Percentiles rank a stretch among this genome's conserved stretches.
Conservation (phyloP, 129 eudicot genomes). For the Erigeron canadensis region DNA sequence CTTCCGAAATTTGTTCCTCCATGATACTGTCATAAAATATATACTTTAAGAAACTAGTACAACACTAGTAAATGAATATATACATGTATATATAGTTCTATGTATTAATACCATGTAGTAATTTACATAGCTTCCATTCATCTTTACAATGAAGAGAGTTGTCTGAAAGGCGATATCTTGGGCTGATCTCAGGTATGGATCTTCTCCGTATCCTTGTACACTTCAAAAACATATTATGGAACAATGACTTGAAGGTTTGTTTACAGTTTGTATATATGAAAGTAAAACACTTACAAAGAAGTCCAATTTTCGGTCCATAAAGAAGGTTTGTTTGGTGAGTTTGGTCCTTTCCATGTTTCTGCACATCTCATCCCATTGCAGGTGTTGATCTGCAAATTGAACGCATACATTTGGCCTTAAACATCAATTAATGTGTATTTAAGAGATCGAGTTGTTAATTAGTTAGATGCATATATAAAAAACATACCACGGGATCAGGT, state of each 20-base stretch:
- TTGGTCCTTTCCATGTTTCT: slow-evolving; percentile 83
- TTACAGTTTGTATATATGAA: not conserved
- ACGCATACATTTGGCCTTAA: slow-evolving; percentile 8
- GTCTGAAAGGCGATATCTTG: slow-evolving; percentile 75
- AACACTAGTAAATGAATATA: not conserved
- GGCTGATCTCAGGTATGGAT: slow-evolving; percentile 51
- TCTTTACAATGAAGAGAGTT: slow-evolving; percentile 62
- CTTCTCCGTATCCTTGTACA: slow-evolving; percentile 61
- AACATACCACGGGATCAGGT: slow-evolving; percentile 85
- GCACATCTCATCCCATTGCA: slow-evolving; percentile 90
- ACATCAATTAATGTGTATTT: not conserved
- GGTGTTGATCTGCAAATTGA: slow-evolving; percentile 65
- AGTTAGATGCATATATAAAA: not conserved
- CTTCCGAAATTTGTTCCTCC: slow-evolving; percentile 96
- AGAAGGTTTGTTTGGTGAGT: slow-evolving; percentile 78
- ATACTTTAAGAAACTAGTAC: not conserved
- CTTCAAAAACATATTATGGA: slow-evolving; percentile 38
- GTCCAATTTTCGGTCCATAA: slow-evolving; percentile 98
- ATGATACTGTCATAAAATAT: slow-evolving; percentile 55
- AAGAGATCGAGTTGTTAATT: not conserved
- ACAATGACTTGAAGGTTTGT: not conserved
- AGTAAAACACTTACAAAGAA: slow-evolving; percentile 46
- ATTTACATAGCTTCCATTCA: slow-evolving; percentile 80
- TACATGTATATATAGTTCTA: not conserved
- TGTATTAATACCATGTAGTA: slow-evolving; percentile 70